Percentiles rank a stretch among this genome's conserved stretches.
Conservation (phyloP, 2,329 filamentous ascomycete genomes). For the Talaromyces sp. region DNA sequence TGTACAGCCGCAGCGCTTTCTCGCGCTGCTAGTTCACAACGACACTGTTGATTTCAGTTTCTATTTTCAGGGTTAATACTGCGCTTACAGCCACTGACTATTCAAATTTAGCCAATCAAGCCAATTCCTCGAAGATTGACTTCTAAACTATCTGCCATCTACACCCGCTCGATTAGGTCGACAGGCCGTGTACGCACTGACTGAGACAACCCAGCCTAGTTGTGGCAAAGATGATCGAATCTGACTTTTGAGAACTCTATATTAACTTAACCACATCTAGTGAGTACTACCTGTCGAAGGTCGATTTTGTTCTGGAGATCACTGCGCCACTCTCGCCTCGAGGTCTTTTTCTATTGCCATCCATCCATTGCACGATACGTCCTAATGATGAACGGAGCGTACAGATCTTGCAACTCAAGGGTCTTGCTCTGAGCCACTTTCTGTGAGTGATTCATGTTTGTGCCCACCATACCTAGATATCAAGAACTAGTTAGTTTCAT, state of each 20-base stretch:
- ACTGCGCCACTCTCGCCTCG: not conserved
- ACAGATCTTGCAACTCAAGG: not conserved
- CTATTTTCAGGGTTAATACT: not conserved
- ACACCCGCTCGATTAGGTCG: not conserved
- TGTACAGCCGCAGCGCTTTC: not conserved
- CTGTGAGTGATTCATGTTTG: not conserved
- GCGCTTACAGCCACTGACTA: not conserved
- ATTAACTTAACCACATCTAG: not conserved
- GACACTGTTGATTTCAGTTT: not conserved
- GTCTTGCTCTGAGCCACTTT: not conserved
- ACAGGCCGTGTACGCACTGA: not conserved
- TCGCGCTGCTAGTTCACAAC: not conserved
- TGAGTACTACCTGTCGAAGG: not conserved
- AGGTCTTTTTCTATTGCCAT: not conserved
- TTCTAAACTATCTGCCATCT: not conserved
- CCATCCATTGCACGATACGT: not conserved
- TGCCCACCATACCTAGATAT: not conserved
- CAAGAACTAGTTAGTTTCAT: not conserved
- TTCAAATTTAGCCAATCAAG: not conserved
- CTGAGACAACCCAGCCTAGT: not conserved
- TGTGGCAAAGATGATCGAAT: not conserved
- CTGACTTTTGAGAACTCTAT: not conserved
- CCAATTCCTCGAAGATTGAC: not conserved
- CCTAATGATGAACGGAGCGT: not conserved
- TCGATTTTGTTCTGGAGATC: not conserved